Percentiles rank a stretch among this genome's conserved stretches.
phyloP scores from a whole-genome alignment of 306 rosid genomes.

The Rosa multiflora region DNA sequence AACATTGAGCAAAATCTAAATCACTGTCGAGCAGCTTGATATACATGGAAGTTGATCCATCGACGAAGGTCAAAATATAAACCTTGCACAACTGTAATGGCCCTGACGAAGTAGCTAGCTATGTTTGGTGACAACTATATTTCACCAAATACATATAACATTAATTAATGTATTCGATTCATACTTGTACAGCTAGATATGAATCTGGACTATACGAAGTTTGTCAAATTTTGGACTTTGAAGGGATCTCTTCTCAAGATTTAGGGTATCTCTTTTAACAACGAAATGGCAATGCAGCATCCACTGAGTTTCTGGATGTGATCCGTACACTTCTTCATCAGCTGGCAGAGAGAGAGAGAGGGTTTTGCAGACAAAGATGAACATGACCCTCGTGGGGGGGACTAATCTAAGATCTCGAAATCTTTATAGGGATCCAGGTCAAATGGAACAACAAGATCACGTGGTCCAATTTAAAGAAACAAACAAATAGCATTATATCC shows the following conservation, averaged over 20 bases:
- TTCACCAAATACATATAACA: background rate
- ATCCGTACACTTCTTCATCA: background rate
- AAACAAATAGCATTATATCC: background rate
- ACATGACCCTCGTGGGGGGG: slow-evolving; percentile 25
- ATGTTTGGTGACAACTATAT: background rate
- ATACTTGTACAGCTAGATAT: background rate
- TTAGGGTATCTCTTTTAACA: background rate
- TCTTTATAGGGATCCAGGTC: slow-evolving; percentile 67
- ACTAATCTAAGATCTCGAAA: slow-evolving; percentile 58
- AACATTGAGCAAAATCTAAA: background rate
- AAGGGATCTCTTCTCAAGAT: background rate
- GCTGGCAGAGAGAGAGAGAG: background rate
- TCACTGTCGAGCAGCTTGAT: background rate
- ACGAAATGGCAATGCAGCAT: slow-evolving; percentile 9
- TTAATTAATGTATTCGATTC: background rate
- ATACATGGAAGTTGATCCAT: slow-evolving; percentile 1
- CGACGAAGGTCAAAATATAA: background rate
- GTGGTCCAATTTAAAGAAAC: slow-evolving; percentile 38
- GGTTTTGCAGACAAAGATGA: background rate
- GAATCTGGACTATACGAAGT: background rate
- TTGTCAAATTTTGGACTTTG: slow-evolving; percentile 18
- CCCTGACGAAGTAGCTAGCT: background rate
- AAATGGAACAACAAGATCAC: slow-evolving; percentile 35
- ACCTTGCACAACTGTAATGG: background rate
- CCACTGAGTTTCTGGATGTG: background rate